Base-by-base conservation (phyloP, 495 filamentous ascomycete genomes). In the Immersiella caudata region DNA sequence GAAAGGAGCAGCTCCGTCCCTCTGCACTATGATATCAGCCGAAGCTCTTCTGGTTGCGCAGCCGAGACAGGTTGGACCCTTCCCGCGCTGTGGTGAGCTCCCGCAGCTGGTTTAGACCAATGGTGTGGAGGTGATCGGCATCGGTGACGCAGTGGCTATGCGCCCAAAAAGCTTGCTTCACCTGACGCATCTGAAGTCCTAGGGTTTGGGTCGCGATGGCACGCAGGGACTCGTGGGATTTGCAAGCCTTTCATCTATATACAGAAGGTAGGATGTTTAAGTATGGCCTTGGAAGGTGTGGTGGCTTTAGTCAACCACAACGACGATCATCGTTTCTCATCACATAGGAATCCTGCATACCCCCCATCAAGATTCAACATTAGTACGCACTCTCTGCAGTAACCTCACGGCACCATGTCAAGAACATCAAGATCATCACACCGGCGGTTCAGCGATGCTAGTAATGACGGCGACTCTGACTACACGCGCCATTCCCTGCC, bases 21-120 rank as follows among this genome's bases (percentile, higher is more conserved):
- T n/a, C 58, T 67, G 65, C 65, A 67, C 58, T 12, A 67, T 67
- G 65, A 67, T 58, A 57, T 67, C 65, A 62, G 50, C n/a, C 22
- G 9, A 18, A 26, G 27, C 36, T 50, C 24, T n/a, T 18, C 12
- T 7, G 24, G 50, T 33, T 6, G 9, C 18, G 1, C 56, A 50
- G 11, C 51, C 22, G 8, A 25, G 18, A 54, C 36, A 54, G 65
- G 24, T 25, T 61, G 27, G 64, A 67, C 64, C 64, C 64, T 67
- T 46, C 51, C 56, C 51, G 22, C 54, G 64, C 40, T 18, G 33
- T 55, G 46, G 54, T 57, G 9, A 25, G 21, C 22, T 25, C 26
- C n/a, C 20, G 33, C 33, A 35, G 59, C n/a, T 49, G 36, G 0
- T 12, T 22, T 20, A 7, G 36, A 40, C 65, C 65, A 67, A 67